Base-by-base conservation (phyloP, 2,329 filamentous ascomycete genomes). In the Aspergillus sp. region DNA sequence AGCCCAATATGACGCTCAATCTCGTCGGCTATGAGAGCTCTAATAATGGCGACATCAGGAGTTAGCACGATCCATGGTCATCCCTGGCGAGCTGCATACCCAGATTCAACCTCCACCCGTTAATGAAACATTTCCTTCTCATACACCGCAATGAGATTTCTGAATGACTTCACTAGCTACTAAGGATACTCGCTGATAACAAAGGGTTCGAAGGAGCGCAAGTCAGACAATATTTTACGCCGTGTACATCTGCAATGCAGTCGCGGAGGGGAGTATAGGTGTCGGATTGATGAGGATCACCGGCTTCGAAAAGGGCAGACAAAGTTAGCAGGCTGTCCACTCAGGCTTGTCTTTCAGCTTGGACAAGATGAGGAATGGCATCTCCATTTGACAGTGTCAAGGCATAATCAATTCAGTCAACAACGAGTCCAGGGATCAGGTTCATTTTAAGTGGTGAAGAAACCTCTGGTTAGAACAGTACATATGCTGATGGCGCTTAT, bases 401-500 rank as follows among this genome's bases (percentile, higher is more conserved):
- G 34, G 6, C 39, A 41, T 27, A 10, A 49, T 30, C 40, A 46
- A 19, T 19, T 19, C n/a, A 2, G 19, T 19, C 19, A 19, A 19
- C 19, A 19, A 19, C 19, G 19, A 19, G 19, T 19, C 19, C 19
- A 19, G 19, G 19, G 19, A 19, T 19, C 19, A 19, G 19, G 19
- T 19, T 19, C 19, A 19, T 19, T 19, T 19, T 19, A 19, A 19
- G 19, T 19, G 19, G 19, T 19, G 19, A 19, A 19, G 19, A 19
- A 19, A 19, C 19, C 19, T 19, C 19, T 19, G 2, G 19, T 19
- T 19, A 19, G 19, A 1, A 19, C 19, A 19, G 30, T 32, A 32
- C 30, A 32, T 47, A n/a, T 19, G 30, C 26, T 9, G 32, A 52
- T 8, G 50, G n/a, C 26, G 30, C 26, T 9, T 34, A 52, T 8